These are phyloP conservation scores for Plantago major DNA, from an alignment of 257 asterid species.

Conservation along the genomic window DNA sequence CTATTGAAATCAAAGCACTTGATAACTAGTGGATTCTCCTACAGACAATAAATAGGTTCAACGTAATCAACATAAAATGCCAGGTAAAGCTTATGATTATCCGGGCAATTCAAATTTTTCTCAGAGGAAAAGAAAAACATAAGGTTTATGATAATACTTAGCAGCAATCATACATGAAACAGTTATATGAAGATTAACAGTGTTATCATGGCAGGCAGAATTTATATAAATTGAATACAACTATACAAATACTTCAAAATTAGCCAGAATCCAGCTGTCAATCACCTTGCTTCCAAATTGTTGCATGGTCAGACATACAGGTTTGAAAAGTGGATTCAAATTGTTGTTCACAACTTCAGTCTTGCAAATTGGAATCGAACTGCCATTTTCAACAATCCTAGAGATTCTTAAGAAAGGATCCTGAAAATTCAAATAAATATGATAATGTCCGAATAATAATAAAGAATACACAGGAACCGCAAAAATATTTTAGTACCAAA, in stretches of 20 bases:
- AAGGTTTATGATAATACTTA: background rate
- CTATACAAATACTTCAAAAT: background rate
- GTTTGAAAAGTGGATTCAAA: slow-evolving; percentile 58
- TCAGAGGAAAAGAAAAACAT: too few species aligned
- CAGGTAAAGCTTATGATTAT: background rate
- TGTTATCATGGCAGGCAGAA: too few species aligned
- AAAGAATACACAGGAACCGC: slow-evolving; percentile 1
- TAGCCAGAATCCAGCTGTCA: background rate
- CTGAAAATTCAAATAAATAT: slow-evolving; percentile 29
- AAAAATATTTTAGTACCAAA: background rate
- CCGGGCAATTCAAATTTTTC: too few species aligned
- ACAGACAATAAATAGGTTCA: slow-evolving; percentile 14
- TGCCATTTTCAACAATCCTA: slow-evolving; percentile 53
- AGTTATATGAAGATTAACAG: too few species aligned
- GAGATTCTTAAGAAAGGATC: slow-evolving; percentile 86
- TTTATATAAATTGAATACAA: too few species aligned
- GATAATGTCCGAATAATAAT: slow-evolving; percentile 1
- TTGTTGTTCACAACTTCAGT: slow-evolving; percentile 75
- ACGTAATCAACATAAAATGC: background rate
- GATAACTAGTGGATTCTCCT: slow-evolving; percentile 73
- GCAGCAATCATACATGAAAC: background rate
- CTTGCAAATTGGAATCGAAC: slow-evolving; percentile 61
- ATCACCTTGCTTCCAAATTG: slow-evolving; percentile 53
- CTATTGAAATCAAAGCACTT: slow-evolving; percentile 81
- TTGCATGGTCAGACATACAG: slow-evolving; percentile 35